These are phyloP conservation scores for Magnolia officinalis DNA, from an alignment of 164 flowering plant genomes.

Conservation along the genomic window DNA sequence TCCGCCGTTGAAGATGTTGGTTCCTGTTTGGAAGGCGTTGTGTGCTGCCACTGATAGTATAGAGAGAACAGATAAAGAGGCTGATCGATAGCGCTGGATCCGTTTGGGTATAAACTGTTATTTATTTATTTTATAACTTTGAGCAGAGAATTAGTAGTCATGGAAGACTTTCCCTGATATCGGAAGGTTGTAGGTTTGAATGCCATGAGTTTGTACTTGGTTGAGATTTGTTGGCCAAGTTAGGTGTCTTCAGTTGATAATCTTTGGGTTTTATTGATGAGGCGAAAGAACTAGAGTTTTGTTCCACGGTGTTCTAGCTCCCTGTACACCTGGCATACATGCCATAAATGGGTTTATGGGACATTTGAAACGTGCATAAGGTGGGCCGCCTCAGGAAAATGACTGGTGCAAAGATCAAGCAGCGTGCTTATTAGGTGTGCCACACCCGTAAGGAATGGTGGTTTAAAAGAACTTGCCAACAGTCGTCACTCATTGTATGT, in stretches of 20 bases:
- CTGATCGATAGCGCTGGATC: neutral
- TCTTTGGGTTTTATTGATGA: too few relatives aligned
- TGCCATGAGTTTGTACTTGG: neutral
- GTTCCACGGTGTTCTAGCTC: too few relatives aligned
- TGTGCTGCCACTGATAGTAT: slow-evolving; percentile 36
- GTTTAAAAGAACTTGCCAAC: too few relatives aligned
- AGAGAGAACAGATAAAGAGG: slow-evolving; percentile 16
- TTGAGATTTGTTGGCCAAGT: neutral
- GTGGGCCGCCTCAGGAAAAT: too few relatives aligned
- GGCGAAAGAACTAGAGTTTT: too few relatives aligned
- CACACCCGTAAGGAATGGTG: too few relatives aligned
- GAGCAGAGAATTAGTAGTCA: neutral
- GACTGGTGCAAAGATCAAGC: too few relatives aligned
- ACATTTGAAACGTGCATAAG: too few relatives aligned
- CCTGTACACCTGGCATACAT: too few relatives aligned
- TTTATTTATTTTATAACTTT: neutral
- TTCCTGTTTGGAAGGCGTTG: slow-evolving; percentile 85
- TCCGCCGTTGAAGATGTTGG: slow-evolving; percentile 75
- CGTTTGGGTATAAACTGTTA: neutral
- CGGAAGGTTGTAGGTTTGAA: neutral
- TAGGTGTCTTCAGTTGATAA: neutral
- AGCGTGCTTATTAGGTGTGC: too few relatives aligned
- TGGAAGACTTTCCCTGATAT: neutral
- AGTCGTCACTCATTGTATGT: too few relatives aligned
- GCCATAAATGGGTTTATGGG: too few relatives aligned